Percentiles rank a stretch among this genome's conserved stretches.
Evolutionary conservation across 2,329 filamentous ascomycete species (phyloP).

Genomic region (Hansfordia pulvinata): DNA sequence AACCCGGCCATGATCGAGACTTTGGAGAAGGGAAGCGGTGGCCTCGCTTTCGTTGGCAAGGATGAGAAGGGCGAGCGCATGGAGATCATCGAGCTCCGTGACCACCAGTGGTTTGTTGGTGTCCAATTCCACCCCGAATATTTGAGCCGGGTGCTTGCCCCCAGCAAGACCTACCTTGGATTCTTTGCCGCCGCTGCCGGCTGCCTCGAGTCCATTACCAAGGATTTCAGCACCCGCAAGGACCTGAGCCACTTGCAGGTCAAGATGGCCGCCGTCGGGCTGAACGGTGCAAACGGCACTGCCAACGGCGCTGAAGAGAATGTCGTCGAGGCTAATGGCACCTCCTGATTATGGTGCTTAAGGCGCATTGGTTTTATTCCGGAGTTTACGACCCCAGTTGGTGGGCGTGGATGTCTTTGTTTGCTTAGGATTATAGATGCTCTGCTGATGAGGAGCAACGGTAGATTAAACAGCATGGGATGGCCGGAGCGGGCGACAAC

Average conservation of each 20-base stretch:
- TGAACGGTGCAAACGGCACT: too few relatives aligned
- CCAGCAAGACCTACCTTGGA: conserved; percentile 66
- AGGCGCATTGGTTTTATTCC: too few relatives aligned
- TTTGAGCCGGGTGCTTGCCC: conserved; percentile 58
- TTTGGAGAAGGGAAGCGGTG: conserved; percentile 43
- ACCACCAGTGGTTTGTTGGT: conserved; percentile 72
- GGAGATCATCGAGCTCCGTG: conserved; percentile 71
- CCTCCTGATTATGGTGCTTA: too few relatives aligned
- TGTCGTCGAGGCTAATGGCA: too few relatives aligned
- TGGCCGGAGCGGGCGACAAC: too few relatives aligned
- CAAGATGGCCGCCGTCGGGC: neutral
- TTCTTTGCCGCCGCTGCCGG: conserved; percentile 71
- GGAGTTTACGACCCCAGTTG: too few relatives aligned
- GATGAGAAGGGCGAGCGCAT: conserved; percentile 67
- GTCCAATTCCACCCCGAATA: conserved; percentile 90
- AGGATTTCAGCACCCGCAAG: conserved; percentile 5
- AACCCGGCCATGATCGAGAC: conserved; percentile 64
- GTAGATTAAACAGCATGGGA: too few relatives aligned
- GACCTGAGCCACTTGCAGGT: conserved; percentile 2
- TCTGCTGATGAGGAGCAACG: too few relatives aligned
- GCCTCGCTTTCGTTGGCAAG: conserved; percentile 65
- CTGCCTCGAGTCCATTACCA: conserved; percentile 33
- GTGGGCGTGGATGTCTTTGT: too few relatives aligned
- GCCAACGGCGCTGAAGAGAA: neutral
- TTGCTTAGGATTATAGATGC: too few relatives aligned